A percentile compares a stretch with the other conserved stretches of the same genome.
phyloP scores from a whole-genome alignment of 2,329 filamentous ascomycete genomes.

The Curvularia verruculosa region DNA sequence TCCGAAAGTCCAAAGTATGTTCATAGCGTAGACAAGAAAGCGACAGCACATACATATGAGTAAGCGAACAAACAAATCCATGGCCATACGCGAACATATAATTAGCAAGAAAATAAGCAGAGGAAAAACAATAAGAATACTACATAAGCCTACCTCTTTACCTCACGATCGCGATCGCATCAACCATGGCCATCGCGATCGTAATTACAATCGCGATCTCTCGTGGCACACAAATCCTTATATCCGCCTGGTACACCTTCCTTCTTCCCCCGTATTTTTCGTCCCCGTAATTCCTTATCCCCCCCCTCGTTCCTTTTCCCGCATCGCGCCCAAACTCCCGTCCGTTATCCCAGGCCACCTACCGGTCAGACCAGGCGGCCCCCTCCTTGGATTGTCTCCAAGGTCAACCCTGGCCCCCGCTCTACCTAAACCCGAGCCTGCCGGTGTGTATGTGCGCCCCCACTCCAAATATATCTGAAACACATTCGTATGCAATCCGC shows the following conservation, averaged over 20 bases:
- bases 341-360: not conserved
- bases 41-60: not conserved
- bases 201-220: not conserved
- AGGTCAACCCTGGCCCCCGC: not conserved
- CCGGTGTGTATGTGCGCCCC: not conserved
- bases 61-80: not conserved
- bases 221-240: not conserved
- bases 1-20: not conserved
- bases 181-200: not conserved
- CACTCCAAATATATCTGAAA: not conserved
- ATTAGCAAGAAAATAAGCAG: not conserved
- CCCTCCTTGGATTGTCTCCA: not conserved
- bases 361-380: not conserved
- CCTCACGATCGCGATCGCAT: not conserved
- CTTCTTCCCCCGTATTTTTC: not conserved
- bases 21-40: not conserved
- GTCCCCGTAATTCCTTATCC: not conserved
- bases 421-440: not conserved
- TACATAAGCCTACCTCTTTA: not conserved
- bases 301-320: not conserved
- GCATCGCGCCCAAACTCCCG: not conserved
- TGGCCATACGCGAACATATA: not conserved
- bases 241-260: not conserved
- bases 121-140: not conserved
- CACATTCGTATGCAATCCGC: not conserved